Evolutionary conservation across 768 basidiomycete species (phyloP).

Genomic region (Kwoniella mangroviensis): DNA sequence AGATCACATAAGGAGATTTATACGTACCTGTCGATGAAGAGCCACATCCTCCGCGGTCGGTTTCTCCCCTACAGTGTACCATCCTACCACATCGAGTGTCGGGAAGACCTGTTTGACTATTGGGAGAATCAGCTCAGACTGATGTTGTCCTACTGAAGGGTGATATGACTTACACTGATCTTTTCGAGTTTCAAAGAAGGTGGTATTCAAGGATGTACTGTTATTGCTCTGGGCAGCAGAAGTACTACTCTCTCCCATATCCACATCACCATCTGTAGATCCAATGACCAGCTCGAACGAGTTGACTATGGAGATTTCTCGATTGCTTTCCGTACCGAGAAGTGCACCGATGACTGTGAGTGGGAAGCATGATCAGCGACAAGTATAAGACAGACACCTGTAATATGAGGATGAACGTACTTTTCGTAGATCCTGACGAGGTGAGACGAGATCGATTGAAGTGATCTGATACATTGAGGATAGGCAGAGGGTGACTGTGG

Average conservation of each 20-base stretch:
- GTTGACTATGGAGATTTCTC: conserved; percentile 96
- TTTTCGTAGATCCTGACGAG: conserved; percentile 64
- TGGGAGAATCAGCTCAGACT: not conserved
- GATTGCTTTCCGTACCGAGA: conserved; percentile 88
- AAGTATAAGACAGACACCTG: not conserved
- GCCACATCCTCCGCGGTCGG: conserved; percentile 77
- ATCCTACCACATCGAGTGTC: conserved; percentile 93
- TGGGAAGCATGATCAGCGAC: not conserved
- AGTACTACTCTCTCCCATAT: conserved; percentile 40
- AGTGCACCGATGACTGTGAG: conserved; percentile 85
- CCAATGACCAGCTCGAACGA: conserved; percentile 83
- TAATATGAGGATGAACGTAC: conserved; percentile 31
- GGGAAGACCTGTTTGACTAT: conserved; percentile 98
- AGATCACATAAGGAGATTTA: no score
- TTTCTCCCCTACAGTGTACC: conserved; percentile 86
- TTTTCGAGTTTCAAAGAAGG: conserved; percentile 76
- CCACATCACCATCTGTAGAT: conserved; percentile 62
- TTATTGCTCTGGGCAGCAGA: not conserved
- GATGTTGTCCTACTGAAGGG: no score
- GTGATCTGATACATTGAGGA: conserved; percentile 96
- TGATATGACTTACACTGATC: conserved; percentile 86
- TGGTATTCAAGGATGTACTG: conserved; percentile 63
- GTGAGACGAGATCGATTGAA: conserved; percentile 74
- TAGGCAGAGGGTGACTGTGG: conserved; percentile 87
- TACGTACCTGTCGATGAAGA: conserved; percentile 79